phyloP scores from a whole-genome alignment of 164 flowering plant genomes.

The Buxus sempervirens region DNA sequence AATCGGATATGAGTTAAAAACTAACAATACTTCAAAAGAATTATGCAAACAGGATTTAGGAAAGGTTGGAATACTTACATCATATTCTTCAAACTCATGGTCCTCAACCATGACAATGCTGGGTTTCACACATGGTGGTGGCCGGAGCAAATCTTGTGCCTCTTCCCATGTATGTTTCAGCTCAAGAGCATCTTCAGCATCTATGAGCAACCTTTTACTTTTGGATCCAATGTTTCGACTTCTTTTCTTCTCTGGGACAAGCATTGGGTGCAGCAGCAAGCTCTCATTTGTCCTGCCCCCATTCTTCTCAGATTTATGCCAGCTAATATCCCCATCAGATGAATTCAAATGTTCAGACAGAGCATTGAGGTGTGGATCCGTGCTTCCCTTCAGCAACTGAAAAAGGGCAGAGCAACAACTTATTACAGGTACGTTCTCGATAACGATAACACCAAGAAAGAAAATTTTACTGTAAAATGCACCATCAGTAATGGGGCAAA shows the following conservation, averaged over 20 bases:
- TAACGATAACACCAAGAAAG: conserved; percentile 53
- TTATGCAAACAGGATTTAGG: background rate
- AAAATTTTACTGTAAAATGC: conserved; percentile 45
- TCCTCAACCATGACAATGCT: conserved; percentile 55
- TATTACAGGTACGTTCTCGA: conserved; percentile 55
- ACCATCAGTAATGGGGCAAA: conserved; percentile 47
- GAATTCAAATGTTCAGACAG: conserved; percentile 44
- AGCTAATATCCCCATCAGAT: conserved; percentile 39
- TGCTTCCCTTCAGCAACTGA: conserved; percentile 65
- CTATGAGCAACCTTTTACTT: conserved; percentile 75
- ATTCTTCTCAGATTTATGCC: conserved; percentile 44
- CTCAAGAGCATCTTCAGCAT: conserved; percentile 79
- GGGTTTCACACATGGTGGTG: conserved; percentile 70
- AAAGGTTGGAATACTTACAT: conserved; percentile 32
- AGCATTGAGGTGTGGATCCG: conserved; percentile 46
- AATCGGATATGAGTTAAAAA: background rate
- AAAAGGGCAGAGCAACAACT: conserved; percentile 66
- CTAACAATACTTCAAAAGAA: background rate
- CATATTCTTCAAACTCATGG: conserved; percentile 66
- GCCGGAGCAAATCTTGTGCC: conserved; percentile 92
- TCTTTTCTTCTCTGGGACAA: conserved; percentile 55
- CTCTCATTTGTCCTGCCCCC: conserved; percentile 38
- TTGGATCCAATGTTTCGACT: conserved; percentile 74
- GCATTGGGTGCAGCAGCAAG: conserved; percentile 32
- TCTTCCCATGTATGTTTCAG: conserved; percentile 94